phyloP scores from a whole-genome alignment of 495 filamentous ascomycete species.

The Delitschia confertaspora region DNA sequence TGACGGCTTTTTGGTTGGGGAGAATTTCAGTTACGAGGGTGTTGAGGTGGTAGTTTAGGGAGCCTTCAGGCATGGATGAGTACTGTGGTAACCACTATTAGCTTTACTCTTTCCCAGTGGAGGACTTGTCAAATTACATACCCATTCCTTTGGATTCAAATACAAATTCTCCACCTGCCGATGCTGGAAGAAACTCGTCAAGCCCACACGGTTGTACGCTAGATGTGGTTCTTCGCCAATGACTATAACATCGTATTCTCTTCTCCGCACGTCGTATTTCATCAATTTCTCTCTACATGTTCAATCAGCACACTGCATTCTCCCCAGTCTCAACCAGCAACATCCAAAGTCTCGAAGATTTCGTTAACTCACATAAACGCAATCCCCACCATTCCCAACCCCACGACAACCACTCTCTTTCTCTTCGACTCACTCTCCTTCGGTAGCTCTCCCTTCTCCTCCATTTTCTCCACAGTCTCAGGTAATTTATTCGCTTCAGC shows the following conservation, averaged over 20 bases:
- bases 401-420: conserved; percentile 77
- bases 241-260: conserved; percentile 78
- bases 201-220: conserved; percentile 93
- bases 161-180: conserved; percentile 84
- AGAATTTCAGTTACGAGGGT: conserved; percentile 68
- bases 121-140: conserved; percentile 35
- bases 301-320: background rate
- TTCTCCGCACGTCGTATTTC: conserved; percentile 68
- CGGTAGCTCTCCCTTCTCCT: conserved; percentile 23
- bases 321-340: background rate
- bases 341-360: background rate
- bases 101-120: background rate
- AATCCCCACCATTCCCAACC: conserved; percentile 92
- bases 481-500: conserved; percentile 30
- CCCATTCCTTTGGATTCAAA: conserved; percentile 84
- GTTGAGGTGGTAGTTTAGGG: conserved; percentile 75
- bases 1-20: conserved; percentile 53
- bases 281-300: conserved; percentile 70
- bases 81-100: conserved; percentile 37
- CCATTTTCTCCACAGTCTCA: conserved; percentile 27
- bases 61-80: conserved; percentile 49
- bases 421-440: conserved; percentile 33
- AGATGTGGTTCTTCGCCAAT: conserved; percentile 89
- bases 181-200: conserved; percentile 89
- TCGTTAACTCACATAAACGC: conserved; percentile 86